These are phyloP conservation scores for Pezicula radicicola DNA, from an alignment of 2,329 filamentous ascomycete genomes.

Conservation along the genomic window DNA sequence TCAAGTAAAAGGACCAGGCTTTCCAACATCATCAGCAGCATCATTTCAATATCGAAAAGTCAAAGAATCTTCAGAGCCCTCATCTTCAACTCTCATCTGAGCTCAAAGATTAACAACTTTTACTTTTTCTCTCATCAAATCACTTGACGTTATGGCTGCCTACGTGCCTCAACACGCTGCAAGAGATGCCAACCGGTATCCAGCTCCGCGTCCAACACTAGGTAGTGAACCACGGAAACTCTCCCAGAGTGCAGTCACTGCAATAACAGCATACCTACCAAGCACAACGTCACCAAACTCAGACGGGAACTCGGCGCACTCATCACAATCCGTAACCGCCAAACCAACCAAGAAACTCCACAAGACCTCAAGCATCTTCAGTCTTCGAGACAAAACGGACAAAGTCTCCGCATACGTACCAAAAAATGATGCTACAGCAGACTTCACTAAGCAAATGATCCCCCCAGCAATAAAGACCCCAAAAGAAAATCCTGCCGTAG, in stretches of 20 bases:
- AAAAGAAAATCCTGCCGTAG: neutral
- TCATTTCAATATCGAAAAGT: too few relatives aligned
- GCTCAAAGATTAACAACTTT: too few relatives aligned
- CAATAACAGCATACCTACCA: neutral
- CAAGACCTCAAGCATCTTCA: neutral
- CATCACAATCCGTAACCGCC: neutral
- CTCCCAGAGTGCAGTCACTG: neutral
- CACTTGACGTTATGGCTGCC: neutral
- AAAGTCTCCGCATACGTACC: slow-evolving; percentile 8
- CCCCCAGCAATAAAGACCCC: neutral
- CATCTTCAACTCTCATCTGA: too few relatives aligned
- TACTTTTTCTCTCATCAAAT: too few relatives aligned
- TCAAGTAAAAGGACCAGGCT: too few relatives aligned
- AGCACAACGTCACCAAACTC: neutral
- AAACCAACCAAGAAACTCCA: neutral
- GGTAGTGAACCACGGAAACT: neutral
- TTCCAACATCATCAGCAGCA: too few relatives aligned
- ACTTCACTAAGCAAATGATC: slow-evolving; percentile 5
- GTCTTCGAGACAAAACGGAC: neutral
- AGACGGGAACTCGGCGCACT: neutral
- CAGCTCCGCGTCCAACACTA: neutral
- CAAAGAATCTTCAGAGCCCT: too few relatives aligned
- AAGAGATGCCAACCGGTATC: neutral
- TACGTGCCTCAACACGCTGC: neutral
- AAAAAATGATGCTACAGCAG: slow-evolving; percentile 12